These are phyloP conservation scores for Penicillium crystallinum DNA, from an alignment of 495 filamentous ascomycete genomes.

Conservation along the genomic window DNA sequence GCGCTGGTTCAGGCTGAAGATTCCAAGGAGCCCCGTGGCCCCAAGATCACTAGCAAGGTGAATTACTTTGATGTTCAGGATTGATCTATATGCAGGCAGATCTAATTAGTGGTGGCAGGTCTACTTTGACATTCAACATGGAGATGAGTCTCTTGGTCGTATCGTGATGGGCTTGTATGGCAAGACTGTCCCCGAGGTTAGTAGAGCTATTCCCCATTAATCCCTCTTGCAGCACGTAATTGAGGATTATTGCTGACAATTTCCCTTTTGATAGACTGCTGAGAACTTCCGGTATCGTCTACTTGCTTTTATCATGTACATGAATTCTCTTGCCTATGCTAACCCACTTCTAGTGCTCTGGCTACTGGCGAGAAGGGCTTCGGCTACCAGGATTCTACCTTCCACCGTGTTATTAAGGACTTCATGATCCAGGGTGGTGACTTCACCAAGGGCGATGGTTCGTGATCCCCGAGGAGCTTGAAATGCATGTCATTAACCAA, in stretches of 20 bases:
- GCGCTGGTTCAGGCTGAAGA: conserved; percentile 67
- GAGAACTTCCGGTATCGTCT: conserved; percentile 84
- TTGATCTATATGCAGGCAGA: not conserved
- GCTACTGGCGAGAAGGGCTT: conserved; percentile 96
- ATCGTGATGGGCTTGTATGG: conserved; percentile 95
- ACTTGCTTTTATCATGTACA: not conserved
- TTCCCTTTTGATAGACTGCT: conserved; percentile 53
- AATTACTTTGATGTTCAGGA: not conserved
- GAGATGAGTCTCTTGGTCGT: conserved; percentile 75
- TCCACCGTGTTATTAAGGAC: conserved; percentile 97
- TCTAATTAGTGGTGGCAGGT: conserved; percentile 45
- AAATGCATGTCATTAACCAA: conserved; percentile 14
- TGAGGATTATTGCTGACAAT: not conserved
- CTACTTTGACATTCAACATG: conserved; percentile 92
- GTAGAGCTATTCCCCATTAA: not conserved
- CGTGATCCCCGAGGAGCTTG: not conserved
- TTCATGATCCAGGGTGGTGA: conserved; percentile 99
- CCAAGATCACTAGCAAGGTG: conserved; percentile 94
- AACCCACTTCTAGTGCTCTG: conserved; percentile 54
- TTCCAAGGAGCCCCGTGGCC: conserved; percentile 75
- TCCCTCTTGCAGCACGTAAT: not conserved
- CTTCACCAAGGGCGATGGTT: conserved; percentile 89
- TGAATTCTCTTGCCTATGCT: conserved; percentile 10
- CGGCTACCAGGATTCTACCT: conserved; percentile 89
- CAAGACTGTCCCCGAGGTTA: conserved; percentile 89